phyloP scores from a whole-genome alignment of 2,329 filamentous ascomycete species.

The Pseudogymnoascus sp. region DNA sequence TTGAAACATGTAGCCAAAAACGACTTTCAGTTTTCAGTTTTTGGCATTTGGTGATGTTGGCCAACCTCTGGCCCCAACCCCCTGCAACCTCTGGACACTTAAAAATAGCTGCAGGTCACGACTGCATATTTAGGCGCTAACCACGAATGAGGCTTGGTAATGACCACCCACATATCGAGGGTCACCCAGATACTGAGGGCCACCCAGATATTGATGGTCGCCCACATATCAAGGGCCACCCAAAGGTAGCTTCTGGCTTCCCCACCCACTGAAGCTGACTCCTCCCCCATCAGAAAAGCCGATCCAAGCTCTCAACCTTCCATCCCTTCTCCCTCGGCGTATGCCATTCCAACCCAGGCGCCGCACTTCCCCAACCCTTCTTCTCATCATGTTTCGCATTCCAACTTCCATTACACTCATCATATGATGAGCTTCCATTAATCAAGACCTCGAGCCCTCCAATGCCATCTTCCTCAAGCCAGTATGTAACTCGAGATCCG shows the following conservation, averaged over 20 bases:
- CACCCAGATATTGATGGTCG: background rate
- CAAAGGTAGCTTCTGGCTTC: background rate
- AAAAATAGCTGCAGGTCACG: background rate
- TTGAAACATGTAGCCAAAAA: background rate
- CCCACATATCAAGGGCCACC: background rate
- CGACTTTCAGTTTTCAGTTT: background rate
- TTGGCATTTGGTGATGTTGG: background rate
- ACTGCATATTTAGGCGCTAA: background rate
- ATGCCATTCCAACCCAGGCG: constrained; percentile 13
- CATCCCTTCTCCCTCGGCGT: constrained; percentile 19
- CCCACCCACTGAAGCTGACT: too few species aligned
- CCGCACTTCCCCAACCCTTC: constrained; percentile 15
- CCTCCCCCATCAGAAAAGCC: background rate
- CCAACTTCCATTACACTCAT: constrained; percentile 22
- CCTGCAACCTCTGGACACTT: background rate
- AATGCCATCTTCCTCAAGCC: constrained; percentile 50
- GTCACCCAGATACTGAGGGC: background rate
- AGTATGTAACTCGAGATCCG: constrained; percentile 51
- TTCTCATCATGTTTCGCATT: constrained; percentile 14
- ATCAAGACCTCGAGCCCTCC: constrained; percentile 44
- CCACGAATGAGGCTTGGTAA: background rate
- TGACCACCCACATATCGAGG: background rate
- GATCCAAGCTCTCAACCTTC: constrained; percentile 6
- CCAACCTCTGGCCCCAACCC: background rate
- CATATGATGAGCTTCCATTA: constrained; percentile 27